Percentiles rank a stretch among this genome's conserved stretches.
Conservation (phyloP, 2,329 filamentous ascomycete species). For the Claviceps monticola region DNA sequence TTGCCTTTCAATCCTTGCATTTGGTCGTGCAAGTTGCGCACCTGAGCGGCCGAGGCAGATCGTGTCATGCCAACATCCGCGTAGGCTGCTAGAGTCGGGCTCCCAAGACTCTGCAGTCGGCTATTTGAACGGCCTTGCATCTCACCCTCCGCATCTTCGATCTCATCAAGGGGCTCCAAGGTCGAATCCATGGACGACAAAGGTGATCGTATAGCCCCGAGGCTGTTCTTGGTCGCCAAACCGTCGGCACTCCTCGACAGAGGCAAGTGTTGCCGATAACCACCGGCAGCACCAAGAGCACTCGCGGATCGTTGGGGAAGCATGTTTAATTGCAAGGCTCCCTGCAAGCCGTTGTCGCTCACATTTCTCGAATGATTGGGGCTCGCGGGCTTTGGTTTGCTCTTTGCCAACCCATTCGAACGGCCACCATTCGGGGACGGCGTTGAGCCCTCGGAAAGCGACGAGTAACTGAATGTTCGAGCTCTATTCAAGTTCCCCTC, state of each 20-base stretch:
- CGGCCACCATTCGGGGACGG: slow-evolving; percentile 29
- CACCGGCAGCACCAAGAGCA: slow-evolving; percentile 44
- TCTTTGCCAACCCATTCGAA: slow-evolving; percentile 11
- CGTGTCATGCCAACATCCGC: slow-evolving; percentile 41
- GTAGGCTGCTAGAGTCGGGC: slow-evolving; percentile 29
- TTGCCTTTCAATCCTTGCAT: slow-evolving; percentile 77
- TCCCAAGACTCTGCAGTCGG: slow-evolving; percentile 26
- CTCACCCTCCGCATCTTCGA: slow-evolving; percentile 19
- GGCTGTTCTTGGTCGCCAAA: slow-evolving; percentile 16
- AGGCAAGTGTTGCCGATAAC: slow-evolving; percentile 37
- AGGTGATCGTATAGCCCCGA: slow-evolving; percentile 20
- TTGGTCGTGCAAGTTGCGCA: slow-evolving; percentile 64
- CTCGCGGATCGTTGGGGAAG: slow-evolving; percentile 47
- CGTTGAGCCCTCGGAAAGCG: slow-evolving; percentile 35
- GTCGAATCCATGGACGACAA: slow-evolving; percentile 26
- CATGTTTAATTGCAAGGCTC: slow-evolving; percentile 14
- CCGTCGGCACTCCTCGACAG: slow-evolving; percentile 31
- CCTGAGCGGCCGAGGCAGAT: slow-evolving; percentile 58
- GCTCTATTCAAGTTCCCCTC: slow-evolving; percentile 79
- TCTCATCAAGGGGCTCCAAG: slow-evolving; percentile 42
- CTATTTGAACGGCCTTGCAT: slow-evolving; percentile 17
- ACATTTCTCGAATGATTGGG: slow-evolving; percentile 17
- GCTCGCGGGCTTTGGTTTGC: slow-evolving; percentile 8
- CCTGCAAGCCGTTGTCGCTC: slow-evolving; percentile 18
- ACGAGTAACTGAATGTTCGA: slow-evolving; percentile 42